Evolutionary conservation across 2,329 filamentous ascomycete genomes (phyloP), one percentile per base, ranked within the genome.

Genomic region (Tolypocladium ophioglossoides): DNA sequence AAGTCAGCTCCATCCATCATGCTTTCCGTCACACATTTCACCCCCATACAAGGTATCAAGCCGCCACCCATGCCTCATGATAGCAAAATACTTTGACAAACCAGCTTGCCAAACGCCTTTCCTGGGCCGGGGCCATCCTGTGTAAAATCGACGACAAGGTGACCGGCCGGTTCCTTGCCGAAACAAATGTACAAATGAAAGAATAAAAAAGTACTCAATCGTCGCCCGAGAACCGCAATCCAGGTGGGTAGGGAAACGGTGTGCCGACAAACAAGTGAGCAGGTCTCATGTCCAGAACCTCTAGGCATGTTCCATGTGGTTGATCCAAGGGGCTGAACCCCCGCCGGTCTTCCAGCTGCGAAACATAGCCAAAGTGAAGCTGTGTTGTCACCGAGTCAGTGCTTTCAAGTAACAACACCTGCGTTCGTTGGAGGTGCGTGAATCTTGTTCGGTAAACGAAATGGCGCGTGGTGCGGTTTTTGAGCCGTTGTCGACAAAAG

Each of bases 101-200:
- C 51, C 41, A 50, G 27, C 50, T 54, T 49, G 55, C 55, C 32
- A n/a, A 62, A 61, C 60, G 59, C 60, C 61, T 22, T 54, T 48
- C 53, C 54, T 54, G 50, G 58, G 56, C 56, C 50, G 47, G 54
- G 58, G 56, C 54, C 56, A 55, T 47, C 54, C 50, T 56, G 47
- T 56, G 41, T 59, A 56, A 56, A 49, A 44, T 47, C 22, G 35
- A 38, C 51, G 24, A 32, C 46, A 47, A 49, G 51, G 48, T 22
- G 12, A 32, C 38, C 7, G 11, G 38, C 32, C 12, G 14, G 35
- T 22, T 34, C n/a, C n/a, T 49, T 27, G 54, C 34, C 20, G 50
- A 40, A 46, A 38, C 37, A 51, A 51, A 51, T 52, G 50, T 55
- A 38, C 38, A 52, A 39, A 52, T 37, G 32, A 54, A 57, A 38